Conservation (phyloP, 2,329 filamentous ascomycete genomes). For the Rhexocercosporidium sp. region DNA sequence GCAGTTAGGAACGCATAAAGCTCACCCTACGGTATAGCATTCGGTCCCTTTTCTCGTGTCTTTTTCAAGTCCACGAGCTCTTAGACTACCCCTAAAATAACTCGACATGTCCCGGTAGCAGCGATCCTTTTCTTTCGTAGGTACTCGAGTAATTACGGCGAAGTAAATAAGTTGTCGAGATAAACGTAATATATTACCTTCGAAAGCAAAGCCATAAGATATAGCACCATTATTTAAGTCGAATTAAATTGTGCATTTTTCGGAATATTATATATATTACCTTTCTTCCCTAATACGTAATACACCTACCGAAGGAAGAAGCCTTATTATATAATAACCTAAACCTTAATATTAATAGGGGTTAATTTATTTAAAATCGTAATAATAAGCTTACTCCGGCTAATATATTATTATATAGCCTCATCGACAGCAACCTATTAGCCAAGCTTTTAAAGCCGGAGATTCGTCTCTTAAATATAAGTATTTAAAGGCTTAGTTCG, state of each 20-base stretch:
- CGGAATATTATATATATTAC: not conserved
- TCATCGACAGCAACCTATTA: not conserved
- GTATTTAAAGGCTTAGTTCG: not conserved
- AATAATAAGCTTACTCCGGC: not conserved
- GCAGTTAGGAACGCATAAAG: not conserved
- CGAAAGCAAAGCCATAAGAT: not conserved
- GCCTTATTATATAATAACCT: not conserved
- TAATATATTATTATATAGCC: not conserved
- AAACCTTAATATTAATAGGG: not conserved
- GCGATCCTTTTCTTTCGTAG: not conserved
- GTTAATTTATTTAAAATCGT: not conserved
- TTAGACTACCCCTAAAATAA: not conserved
- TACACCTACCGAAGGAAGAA: not conserved
- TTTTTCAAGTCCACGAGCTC: not conserved
- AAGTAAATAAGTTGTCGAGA: not conserved
- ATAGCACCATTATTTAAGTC: not conserved
- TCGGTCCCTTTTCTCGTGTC: not conserved
- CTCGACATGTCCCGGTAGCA: not conserved
- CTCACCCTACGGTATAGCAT: not conserved
- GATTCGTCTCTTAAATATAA: not conserved
- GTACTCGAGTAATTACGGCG: not conserved
- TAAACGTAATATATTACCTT: not conserved
- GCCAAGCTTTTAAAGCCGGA: not conserved
- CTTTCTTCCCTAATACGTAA: not conserved
- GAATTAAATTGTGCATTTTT: not conserved